Conservation (phyloP, 441 rosid species). For the Brassica hybrid region DNA sequence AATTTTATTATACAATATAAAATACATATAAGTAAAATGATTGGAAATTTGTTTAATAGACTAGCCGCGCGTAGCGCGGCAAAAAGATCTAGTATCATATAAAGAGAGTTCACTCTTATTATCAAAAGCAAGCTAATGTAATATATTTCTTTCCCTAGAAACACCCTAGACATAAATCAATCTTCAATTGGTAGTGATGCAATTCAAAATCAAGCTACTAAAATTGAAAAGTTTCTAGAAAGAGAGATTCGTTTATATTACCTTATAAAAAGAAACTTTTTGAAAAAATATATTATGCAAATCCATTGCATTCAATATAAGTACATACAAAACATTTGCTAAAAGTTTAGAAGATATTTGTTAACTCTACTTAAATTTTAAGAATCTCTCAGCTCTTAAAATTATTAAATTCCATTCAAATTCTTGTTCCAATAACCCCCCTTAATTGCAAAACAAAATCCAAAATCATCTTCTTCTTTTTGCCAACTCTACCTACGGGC, state of each 20-base stretch:
- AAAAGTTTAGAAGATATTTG: not conserved
- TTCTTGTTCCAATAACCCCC: not conserved
- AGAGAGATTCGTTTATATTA: not conserved
- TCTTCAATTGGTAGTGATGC: not conserved
- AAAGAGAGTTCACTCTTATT: no score
- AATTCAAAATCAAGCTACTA: not conserved
- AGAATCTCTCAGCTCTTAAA: not conserved
- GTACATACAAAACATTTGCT: not conserved
- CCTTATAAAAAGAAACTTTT: not conserved
- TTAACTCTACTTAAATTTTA: not conserved
- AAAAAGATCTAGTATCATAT: no score
- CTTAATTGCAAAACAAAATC: no score
- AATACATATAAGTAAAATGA: no score
- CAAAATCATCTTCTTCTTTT: no score
- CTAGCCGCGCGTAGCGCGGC: no score
- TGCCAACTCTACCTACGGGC: no score
- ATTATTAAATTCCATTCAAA: not conserved
- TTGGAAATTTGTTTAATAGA: no score
- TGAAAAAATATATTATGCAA: not conserved
- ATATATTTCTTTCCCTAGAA: no score
- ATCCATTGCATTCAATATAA: not conserved
- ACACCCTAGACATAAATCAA: not conserved
- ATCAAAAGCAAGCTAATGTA: not conserved
- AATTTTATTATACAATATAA: no score
- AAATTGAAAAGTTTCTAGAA: no score